phyloP scores from a whole-genome alignment of 148 eudicot genomes.

The Nepenthes mirabilis region DNA sequence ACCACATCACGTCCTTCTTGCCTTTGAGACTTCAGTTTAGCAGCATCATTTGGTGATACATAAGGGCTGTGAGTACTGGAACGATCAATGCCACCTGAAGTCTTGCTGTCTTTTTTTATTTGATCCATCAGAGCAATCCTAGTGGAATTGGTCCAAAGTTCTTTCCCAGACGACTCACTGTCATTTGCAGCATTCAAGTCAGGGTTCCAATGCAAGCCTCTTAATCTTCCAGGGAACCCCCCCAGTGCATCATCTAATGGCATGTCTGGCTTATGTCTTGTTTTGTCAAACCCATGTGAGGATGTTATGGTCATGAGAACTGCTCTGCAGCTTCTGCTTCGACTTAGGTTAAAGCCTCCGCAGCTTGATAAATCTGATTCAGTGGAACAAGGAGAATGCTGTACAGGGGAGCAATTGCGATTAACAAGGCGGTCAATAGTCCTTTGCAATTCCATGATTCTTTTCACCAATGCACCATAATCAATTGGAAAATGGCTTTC shows the following conservation, averaged over 20 bases:
- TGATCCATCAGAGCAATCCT: conserved; percentile 20
- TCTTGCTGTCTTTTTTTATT: conserved; percentile 22
- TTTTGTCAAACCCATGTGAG: conserved; percentile 16
- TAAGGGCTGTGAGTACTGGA: conserved; percentile 3
- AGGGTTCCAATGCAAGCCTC: conserved; percentile 15
- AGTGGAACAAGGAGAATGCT: conserved; percentile 30
- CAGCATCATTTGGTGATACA: not conserved
- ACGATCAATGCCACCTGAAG: conserved; percentile 14
- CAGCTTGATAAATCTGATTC: conserved; percentile 24
- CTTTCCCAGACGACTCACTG: conserved; percentile 13
- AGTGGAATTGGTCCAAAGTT: conserved; percentile 9
- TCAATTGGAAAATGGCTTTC: conserved; percentile 17
- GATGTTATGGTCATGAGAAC: conserved; percentile 10
- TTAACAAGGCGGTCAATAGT: conserved; percentile 37
- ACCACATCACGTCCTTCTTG: conserved; percentile 13
- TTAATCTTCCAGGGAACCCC: conserved; percentile 23
- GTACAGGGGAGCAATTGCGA: conserved; percentile 14
- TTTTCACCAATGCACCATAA: conserved; percentile 28
- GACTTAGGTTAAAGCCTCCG: conserved; percentile 16
- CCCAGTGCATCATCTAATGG: conserved; percentile 26
- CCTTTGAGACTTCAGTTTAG: not conserved
- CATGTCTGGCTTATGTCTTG: conserved; percentile 12
- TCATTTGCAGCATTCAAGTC: conserved; percentile 7
- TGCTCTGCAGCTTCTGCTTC: conserved; percentile 63
- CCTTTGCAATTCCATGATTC: conserved; percentile 40